Conservation (phyloP, 345 rosid species). For the Dovyalis caffra region DNA sequence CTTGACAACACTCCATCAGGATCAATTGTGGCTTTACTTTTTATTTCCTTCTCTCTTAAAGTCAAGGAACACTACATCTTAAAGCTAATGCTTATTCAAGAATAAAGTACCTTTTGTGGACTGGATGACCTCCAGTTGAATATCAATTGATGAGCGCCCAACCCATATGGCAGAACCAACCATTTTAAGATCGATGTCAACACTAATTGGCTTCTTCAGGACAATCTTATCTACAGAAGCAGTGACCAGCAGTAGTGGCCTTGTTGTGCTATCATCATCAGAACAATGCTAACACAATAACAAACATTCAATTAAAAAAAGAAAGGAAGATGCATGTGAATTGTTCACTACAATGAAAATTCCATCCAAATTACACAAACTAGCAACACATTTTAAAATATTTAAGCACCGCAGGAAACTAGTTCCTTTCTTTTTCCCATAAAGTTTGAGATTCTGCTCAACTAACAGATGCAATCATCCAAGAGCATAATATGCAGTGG, state of each 20-base stretch:
- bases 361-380: neutral
- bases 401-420: neutral
- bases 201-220: slow-evolving; percentile 69
- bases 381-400: neutral
- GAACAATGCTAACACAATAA: slow-evolving; percentile 62
- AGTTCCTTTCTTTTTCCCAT: too few species aligned
- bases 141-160: slow-evolving; percentile 79
- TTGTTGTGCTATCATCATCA: slow-evolving; percentile 72
- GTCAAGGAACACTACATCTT: neutral
- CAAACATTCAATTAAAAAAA: slow-evolving; percentile 6
- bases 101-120: slow-evolving; percentile 35
- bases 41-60: neutral
- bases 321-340: neutral
- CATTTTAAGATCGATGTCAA: slow-evolving; percentile 61
- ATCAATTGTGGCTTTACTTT: neutral
- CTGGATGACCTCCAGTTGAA: slow-evolving; percentile 77
- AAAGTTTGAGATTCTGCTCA: neutral
- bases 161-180: slow-evolving; percentile 84
- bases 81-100: neutral
- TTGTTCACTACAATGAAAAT: neutral
- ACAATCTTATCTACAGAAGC: slow-evolving; percentile 88
- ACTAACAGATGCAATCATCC: neutral
- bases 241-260: slow-evolving; percentile 80
- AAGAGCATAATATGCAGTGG: neutral
- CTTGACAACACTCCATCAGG: neutral